phyloP scores from a whole-genome alignment of 768 basidiomycete species.

The Boletellus ananas region DNA sequence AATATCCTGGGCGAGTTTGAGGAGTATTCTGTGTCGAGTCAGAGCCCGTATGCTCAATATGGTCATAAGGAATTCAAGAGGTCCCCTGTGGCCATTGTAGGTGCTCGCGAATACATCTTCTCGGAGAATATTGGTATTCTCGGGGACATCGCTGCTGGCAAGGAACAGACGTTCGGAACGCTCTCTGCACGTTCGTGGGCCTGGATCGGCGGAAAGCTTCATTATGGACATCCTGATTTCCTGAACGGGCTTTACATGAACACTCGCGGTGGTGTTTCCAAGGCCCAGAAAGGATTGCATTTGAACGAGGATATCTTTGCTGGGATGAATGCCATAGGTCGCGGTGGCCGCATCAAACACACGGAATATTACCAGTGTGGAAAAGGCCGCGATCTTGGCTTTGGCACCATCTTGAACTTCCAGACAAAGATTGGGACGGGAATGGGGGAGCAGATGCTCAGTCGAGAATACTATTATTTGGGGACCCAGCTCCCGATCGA shows the following conservation, averaged over 20 bases:
- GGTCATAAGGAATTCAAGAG: conserved; percentile 84
- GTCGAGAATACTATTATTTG: conserved; percentile 97
- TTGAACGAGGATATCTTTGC: conserved; percentile 99
- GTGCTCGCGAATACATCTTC: conserved; percentile 99
- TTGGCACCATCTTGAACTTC: conserved; percentile 99
- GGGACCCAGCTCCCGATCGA: conserved; percentile 98
- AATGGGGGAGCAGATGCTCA: conserved; percentile 99
- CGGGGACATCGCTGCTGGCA: conserved; percentile 96
- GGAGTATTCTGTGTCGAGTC: conserved; percentile 78
- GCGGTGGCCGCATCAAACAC: conserved; percentile 97
- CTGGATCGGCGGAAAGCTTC: conserved; percentile 97
- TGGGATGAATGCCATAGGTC: conserved; percentile 97
- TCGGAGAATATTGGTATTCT: conserved; percentile 99
- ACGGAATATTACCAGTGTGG: conserved; percentile 99
- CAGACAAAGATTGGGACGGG: conserved; percentile 99
- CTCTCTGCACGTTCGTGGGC: conserved; percentile 93
- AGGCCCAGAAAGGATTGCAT: conserved; percentile 99
- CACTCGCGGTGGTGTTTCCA: conserved; percentile 96
- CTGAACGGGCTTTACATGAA: conserved; percentile 97
- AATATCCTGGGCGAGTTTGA: conserved; percentile 98
- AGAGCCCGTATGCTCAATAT: conserved; percentile 92
- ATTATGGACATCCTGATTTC: conserved; percentile 99
- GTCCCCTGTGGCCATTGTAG: conserved; percentile 93
- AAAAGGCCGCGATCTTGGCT: conserved; percentile 97
- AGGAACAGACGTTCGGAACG: conserved; percentile 99